Base-by-base conservation (phyloP, 805 yeast species). In the Peterozyma toletana region DNA sequence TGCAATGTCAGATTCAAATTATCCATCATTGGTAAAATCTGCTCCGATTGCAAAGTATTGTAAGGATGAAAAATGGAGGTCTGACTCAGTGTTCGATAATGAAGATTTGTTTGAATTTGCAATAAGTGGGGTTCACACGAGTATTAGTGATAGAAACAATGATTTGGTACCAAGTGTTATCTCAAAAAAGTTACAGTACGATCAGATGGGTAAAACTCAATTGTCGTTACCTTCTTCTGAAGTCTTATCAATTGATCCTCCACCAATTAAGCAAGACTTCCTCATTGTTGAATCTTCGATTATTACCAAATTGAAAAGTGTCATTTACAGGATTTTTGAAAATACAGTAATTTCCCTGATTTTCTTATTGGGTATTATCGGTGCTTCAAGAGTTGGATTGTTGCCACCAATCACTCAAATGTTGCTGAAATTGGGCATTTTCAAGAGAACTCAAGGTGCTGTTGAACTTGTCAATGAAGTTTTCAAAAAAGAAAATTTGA, bases 21-120 rank as follows among this genome's bases (percentile, higher is more conserved):
- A 83, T 57, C 96, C 96, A 0, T 80, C 95, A 0, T 62, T 91
- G 40, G 88, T 91, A 9, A 77, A 78, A 44, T 76, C 87, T 7
- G 93, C 96, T 0, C 91, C 95, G 0, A 54, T 74, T 1, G 83
- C 96, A 0, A 69, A 74, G 41, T 88, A 83, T 63, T 79, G 74
- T 35, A 50, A 60, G 16, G 53, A 67, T 49, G 70, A 66, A 36
- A 58, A 67, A 35, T 73, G 77, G 73, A 63, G 76, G 48, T 47
- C 59, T 1, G 58, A 70, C 1, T 55, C 65, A 5, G 53, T 66
- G 7, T 56, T 71, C 42, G 53, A 57, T 30, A 61, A 66, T 39
- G 65, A 66, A 9, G 67, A 63, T 15, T 56, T 68, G 17, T 60
- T 75, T 43, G 60, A 59, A 17, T 59, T 67, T 1, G 68, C 77